Evolutionary conservation across 2,329 filamentous ascomycete genomes (phyloP).

Genomic region (Alternaria gaisen): DNA sequence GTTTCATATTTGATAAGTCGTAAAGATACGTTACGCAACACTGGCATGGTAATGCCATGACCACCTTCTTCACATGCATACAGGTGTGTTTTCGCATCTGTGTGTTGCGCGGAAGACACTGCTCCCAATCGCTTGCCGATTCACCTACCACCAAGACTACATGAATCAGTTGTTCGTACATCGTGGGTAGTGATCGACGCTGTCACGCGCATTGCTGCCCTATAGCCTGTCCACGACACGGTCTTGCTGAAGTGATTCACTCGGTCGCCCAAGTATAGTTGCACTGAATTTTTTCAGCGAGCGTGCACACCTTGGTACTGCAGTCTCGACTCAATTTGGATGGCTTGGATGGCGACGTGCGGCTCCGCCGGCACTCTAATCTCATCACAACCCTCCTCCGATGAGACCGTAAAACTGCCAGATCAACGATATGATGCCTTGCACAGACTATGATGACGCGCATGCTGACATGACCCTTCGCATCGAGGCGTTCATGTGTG

Average conservation of each 20-base stretch:
- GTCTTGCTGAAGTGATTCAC: neutral
- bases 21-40: neutral
- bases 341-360: neutral
- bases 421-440: conserved; percentile 1
- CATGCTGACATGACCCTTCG: conserved; percentile 9
- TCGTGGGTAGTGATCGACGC: conserved; percentile 1
- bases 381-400: neutral
- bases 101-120: neutral
- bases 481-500: neutral
- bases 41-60: neutral
- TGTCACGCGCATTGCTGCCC: conserved; percentile 7
- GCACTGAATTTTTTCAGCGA: neutral
- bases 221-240: conserved; percentile 1
- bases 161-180: conserved; percentile 1
- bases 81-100: neutral
- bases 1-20: conserved; percentile 4
- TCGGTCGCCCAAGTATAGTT: neutral
- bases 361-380: neutral
- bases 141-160: neutral
- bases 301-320: conserved; percentile 5
- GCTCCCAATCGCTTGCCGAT: conserved; percentile 1
- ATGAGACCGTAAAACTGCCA: conserved; percentile 16
- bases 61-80: neutral
- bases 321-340: neutral
- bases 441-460: conserved; percentile 3